Conservation (phyloP, 2,329 filamentous ascomycete species). For the Cordyceps sp. region DNA sequence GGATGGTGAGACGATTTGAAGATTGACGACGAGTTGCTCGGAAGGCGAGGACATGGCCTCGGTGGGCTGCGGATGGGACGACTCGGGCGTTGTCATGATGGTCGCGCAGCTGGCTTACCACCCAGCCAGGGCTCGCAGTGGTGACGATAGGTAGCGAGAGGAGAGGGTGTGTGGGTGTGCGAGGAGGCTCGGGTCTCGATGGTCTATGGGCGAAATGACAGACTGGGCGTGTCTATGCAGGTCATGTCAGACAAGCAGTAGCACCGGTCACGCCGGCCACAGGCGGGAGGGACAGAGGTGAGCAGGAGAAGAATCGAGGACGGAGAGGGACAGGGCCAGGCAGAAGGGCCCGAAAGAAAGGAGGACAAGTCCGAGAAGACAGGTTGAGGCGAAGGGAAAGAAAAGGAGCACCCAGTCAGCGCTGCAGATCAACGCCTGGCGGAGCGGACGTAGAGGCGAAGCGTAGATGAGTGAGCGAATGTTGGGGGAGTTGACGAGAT, state of each 20-base stretch:
- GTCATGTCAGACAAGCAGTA: conserved; percentile 5
- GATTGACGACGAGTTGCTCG: conserved; percentile 27
- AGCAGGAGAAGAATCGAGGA: background rate
- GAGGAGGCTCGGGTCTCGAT: background rate
- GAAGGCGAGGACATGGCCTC: conserved; percentile 8
- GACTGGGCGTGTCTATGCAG: conserved; percentile 2
- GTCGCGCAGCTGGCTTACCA: too few relatives aligned
- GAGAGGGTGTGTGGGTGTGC: too few relatives aligned
- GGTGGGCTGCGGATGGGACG: conserved; percentile 11
- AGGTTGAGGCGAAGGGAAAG: too few relatives aligned
- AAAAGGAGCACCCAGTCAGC: too few relatives aligned
- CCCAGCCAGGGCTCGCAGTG: too few relatives aligned
- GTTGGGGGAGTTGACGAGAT: too few relatives aligned
- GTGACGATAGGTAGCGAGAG: too few relatives aligned
- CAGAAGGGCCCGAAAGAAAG: too few relatives aligned
- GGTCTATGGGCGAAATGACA: conserved; percentile 1
- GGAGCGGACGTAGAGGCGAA: too few relatives aligned
- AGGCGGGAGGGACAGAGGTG: background rate
- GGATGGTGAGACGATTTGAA: conserved; percentile 44
- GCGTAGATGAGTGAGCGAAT: too few relatives aligned
- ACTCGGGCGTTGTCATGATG: conserved; percentile 21
- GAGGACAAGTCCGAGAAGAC: too few relatives aligned
- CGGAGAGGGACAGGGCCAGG: background rate
- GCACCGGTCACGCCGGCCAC: conserved; percentile 1
- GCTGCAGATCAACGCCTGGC: too few relatives aligned